A percentile compares a stretch with the other conserved stretches of the same genome.
These are phyloP conservation scores for Aspergillus sp. DNA, from an alignment of 2,329 filamentous ascomycete species.

Conservation along the genomic window DNA sequence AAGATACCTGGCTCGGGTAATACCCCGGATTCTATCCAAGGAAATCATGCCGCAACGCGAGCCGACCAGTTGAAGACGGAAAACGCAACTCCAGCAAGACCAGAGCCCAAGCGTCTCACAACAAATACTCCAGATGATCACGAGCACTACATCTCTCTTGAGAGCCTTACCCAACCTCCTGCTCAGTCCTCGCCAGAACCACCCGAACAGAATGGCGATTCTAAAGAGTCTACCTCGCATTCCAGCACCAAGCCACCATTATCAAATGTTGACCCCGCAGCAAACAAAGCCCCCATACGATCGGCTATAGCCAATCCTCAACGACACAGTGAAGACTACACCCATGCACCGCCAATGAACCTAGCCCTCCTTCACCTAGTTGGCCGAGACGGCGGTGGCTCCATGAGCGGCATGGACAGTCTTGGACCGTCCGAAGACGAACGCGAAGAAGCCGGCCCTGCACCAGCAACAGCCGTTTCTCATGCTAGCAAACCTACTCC, in stretches of 20 bases:
- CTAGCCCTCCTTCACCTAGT: conserved; percentile 28
- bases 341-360: conserved; percentile 19
- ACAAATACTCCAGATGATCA: not conserved
- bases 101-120: not conserved
- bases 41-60: not conserved
- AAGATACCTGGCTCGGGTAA: conserved; percentile 1
- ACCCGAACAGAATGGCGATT: no score
- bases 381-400: conserved; percentile 41
- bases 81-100: not conserved
- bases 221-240: not conserved
- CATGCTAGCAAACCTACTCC: conserved; percentile 1
- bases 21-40: not conserved
- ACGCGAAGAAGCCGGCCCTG: conserved; percentile 14
- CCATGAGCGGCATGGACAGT: conserved; percentile 38
- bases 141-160: not conserved
- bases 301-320: conserved; percentile 13
- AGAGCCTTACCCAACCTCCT: not conserved
- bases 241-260: not conserved
- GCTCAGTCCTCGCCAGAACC: no score
- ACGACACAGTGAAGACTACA: conserved; percentile 22
- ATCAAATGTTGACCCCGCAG: conserved; percentile 5
- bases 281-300: conserved; percentile 10
- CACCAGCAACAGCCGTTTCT: not conserved
- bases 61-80: not conserved
- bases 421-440: conserved; percentile 29